A percentile compares a stretch with the other conserved stretches of the same genome.
These are phyloP conservation scores for Rhodotorula sp. DNA, from an alignment of 1,284 basidiomycete genomes.

Conservation along the genomic window DNA sequence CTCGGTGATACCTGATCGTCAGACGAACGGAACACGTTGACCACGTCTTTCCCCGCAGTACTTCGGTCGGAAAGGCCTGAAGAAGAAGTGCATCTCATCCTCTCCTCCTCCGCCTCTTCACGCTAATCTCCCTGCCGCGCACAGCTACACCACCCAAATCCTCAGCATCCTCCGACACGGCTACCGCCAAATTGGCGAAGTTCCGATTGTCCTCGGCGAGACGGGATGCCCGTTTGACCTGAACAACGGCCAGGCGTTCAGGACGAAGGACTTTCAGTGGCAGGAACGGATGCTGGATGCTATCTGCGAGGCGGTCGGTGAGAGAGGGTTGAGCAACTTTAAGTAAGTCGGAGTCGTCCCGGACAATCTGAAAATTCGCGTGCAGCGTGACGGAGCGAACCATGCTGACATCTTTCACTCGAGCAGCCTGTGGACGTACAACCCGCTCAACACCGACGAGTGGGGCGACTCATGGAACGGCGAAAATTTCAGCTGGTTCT, in stretches of 20 bases:
- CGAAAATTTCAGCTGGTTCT: slow-evolving; percentile 94
- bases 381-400: background rate
- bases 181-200: slow-evolving; percentile 68
- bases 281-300: slow-evolving; percentile 50
- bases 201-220: slow-evolving; percentile 81
- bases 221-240: slow-evolving; percentile 91
- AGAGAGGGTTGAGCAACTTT: slow-evolving; percentile 45
- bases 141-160: slow-evolving; percentile 69
- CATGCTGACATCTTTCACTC: too few relatives aligned
- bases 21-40: too few relatives aligned
- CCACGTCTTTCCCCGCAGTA: slow-evolving; percentile 51
- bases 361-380: background rate
- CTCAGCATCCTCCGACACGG: slow-evolving; percentile 70
- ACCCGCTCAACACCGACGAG: slow-evolving; percentile 75
- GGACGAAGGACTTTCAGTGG: slow-evolving; percentile 54
- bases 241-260: slow-evolving; percentile 72
- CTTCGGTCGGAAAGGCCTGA: slow-evolving; percentile 75
- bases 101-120: background rate
- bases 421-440: slow-evolving; percentile 89
- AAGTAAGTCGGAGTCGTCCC: slow-evolving; percentile 38
- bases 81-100: slow-evolving; percentile 59
- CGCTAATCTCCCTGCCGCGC: background rate
- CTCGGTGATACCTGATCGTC: too few relatives aligned
- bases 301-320: slow-evolving; percentile 33
- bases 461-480: slow-evolving; percentile 91